Evolutionary conservation across 2,329 filamentous ascomycete species (phyloP).

Genomic region (Penicillium oxalicum): DNA sequence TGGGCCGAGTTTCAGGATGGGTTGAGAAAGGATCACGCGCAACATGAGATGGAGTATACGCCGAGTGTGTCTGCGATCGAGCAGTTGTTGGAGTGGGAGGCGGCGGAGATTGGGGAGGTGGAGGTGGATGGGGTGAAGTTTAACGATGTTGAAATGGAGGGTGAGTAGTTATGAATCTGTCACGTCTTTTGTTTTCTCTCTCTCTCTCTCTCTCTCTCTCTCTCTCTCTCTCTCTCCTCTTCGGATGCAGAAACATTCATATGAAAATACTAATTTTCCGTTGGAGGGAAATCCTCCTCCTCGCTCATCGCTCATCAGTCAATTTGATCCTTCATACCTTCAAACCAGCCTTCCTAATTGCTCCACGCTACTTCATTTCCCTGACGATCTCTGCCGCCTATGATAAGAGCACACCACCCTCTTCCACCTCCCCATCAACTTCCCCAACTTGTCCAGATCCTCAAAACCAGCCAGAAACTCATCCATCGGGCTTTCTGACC

Average conservation of each 20-base stretch:
- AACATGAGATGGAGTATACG: constrained; percentile 39
- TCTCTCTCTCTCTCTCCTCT: too few species aligned
- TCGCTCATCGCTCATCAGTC: constrained; percentile 14
- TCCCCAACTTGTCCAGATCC: too few species aligned
- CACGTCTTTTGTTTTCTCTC: too few species aligned
- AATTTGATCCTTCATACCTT: constrained; percentile 35
- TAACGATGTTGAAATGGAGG: constrained; percentile 22
- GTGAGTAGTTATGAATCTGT: constrained; percentile 11
- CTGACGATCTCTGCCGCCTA: constrained; percentile 28
- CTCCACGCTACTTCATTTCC: constrained; percentile 30
- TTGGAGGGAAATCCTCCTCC: too few species aligned
- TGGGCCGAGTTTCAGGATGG: constrained; percentile 36
- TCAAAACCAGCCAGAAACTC: constrained; percentile 11
- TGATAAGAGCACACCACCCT: constrained; percentile 8
- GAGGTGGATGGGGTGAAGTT: constrained; percentile 7
- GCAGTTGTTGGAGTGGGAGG: constrained; percentile 25
- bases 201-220: too few species aligned
- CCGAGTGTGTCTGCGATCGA: constrained; percentile 31
- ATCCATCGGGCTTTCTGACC: constrained; percentile 25
- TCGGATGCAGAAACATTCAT: too few species aligned
- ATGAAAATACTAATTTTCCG: too few species aligned
- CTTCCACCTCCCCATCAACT: too few species aligned
- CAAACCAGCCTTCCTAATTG: constrained; percentile 26
- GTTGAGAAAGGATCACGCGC: constrained; percentile 34
- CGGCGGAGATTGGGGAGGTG: constrained; percentile 10